Base-by-base conservation (phyloP, 2,329 filamentous ascomycete genomes). In the Diaporthe sp. region DNA sequence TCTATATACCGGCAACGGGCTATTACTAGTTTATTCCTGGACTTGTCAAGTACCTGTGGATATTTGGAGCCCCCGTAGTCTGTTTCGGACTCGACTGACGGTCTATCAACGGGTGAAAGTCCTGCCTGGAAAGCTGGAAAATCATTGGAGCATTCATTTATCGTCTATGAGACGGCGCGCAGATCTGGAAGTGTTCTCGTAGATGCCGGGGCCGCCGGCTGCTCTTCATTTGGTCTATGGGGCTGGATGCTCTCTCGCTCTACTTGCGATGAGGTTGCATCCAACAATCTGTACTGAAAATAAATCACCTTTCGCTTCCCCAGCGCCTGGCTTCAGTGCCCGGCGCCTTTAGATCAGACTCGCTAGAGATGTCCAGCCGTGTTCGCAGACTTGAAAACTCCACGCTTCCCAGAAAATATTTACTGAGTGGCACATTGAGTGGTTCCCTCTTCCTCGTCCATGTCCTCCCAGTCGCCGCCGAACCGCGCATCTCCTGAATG, bases 351-450 rank as follows among this genome's bases (percentile, higher is more conserved):
- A n/a, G 60, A 9, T 28, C 61, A 34, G 20, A 34, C 25, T 61
- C 44, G 20, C 17, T 17, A 20, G 20, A 49, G 17, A 20, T 49
- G 17, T 22, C 47, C 13, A 25, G 15, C 13, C 37, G 25, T 61
- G 39, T 13, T 61, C 44, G 42, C 61, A 57, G 49, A 68, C 60
- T 25, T 74, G 34, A 55, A 25, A 55, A 61, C 31, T 63, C 60
- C 67, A 75, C 65, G 72, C n/a, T 47, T 73, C 71, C 53, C 57
- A 17, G 31, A 53, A 6, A 57, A 49, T 39, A 80, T 77, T 88
- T 91, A 95, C 87, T 95, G 93, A 75, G 93, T 91, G 77, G 93
- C 91, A 81, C 94, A 96, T 83, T 96, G 94, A 39, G 93, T 88
- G 7, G 76, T 79, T 4, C 89, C 92, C 0, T 91, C 92, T 39